Evolutionary conservation across 140 eudicot genomes (phyloP), one percentile per base, ranked within the genome.

Genomic region (Bidens hawaiensis): DNA sequence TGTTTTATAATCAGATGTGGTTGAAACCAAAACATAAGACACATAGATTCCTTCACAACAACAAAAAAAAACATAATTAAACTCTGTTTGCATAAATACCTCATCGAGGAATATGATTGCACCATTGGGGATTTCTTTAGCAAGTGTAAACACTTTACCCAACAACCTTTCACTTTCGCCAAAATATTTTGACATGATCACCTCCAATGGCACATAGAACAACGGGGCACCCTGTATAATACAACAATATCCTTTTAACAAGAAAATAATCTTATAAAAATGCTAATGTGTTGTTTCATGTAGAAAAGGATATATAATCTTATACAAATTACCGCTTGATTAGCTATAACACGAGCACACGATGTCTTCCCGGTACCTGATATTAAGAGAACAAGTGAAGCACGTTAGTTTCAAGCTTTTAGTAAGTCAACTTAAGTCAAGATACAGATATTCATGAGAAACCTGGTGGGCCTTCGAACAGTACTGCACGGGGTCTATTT

Each of bases 391-490:
- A 4, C 36, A 59, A 74, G 66, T 66, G 41, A 63, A 40, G 24
- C 42, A 64, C 43, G 59, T 70, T 59, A 74, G 72, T 21, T 40
- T 50, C 47, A 36, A 18, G 56, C 19, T 40, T 22, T 70, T n/a
- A 31, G 27, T 65, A 23, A 59, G 52, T 38, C 53, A 45, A 25
- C 60, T 16, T 27, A 43, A 68, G 55, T 56, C 25, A 57, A 43
- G 48, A 42, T 68, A 56, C 46, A 27, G n/a, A n/a, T n/a, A n/a
- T n/a, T n/a, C n/a, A n/a, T n/a, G n/a, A n/a, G n/a, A 78, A 67
- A 94, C 99, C 97, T 85, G 99, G 99, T 67, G 99, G 99, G 42
- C 99, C 99, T 77, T 94, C 97, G 42, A 88, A 94, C 64, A 94
- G 90, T 55, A 94, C 97, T 0, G 97, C 97, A 55, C 97, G 90